phyloP scores from a whole-genome alignment of 179 eudicot genomes.

The Heliamphora pulchella region DNA sequence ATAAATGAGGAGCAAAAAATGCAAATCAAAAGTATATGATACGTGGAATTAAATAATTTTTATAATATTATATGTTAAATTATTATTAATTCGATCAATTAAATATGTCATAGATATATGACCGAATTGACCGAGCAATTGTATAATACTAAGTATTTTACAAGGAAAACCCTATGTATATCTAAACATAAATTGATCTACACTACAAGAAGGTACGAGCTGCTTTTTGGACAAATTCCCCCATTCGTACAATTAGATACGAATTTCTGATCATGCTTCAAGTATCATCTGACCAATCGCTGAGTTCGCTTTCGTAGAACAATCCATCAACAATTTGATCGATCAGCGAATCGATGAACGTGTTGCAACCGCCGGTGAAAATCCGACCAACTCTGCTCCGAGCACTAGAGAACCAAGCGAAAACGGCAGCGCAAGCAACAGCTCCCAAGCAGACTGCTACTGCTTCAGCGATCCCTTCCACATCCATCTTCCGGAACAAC shows the following conservation, averaged over 20 bases:
- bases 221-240: background rate
- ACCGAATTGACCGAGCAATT: too few species aligned
- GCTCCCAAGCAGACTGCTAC: slow-evolving; percentile 59
- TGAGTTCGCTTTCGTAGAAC: slow-evolving; percentile 51
- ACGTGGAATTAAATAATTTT: too few species aligned
- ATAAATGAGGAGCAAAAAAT: too few species aligned
- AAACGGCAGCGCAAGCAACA: slow-evolving; percentile 52
- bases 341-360: slow-evolving; percentile 68
- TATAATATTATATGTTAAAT: too few species aligned
- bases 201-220: background rate
- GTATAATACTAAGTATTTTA: too few species aligned
- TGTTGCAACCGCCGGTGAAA: slow-evolving; percentile 55
- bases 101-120: too few species aligned
- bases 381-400: slow-evolving; percentile 59
- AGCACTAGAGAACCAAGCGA: slow-evolving; percentile 70
- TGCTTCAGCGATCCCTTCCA: slow-evolving; percentile 56
- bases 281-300: slow-evolving; percentile 45
- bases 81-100: too few species aligned
- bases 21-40: too few species aligned
- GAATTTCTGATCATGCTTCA: slow-evolving; percentile 17
- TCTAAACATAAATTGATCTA: too few species aligned
- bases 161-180: too few species aligned
- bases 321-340: slow-evolving; percentile 82
- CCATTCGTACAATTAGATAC: background rate
- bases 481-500: slow-evolving; percentile 72